Evolutionary conservation across 73 alveolate species (phyloP), one percentile per base, ranked within the genome.

Genomic region (Paramecium caudatum): DNA sequence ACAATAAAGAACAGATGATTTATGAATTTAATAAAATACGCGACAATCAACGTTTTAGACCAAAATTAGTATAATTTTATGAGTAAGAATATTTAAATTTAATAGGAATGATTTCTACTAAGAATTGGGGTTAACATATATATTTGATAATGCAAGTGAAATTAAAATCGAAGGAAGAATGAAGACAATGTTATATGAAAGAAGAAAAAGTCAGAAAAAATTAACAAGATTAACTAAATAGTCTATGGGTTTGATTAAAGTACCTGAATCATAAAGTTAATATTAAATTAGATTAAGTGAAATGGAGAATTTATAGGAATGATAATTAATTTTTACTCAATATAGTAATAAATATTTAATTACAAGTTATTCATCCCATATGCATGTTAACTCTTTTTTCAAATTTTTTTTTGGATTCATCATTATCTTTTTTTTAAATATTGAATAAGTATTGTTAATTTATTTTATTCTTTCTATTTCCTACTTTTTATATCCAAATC

Each of bases 401-500:
- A 39, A 74, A 74, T 9, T 45, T 74, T 36, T 5, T 74, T 25
- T 74, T 74, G 1, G 88, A 74, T 39, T 41, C 88, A 74, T 74
- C 88, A 16, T 7, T 9, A 16, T 5, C 19, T 4, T 17, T 74
- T 10, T 41, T 19, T 15, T 37, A 17, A 37, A 74, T 74, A 21
- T 17, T 3, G 19, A 74, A 74, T n/a, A 1, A 8, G n/a, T 74
- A 74, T 6, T 74, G 0, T 43, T 74, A 43, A 23, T 36, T 74
- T 34, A 74, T 74, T 25, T 39, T 74, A 45, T 74, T 74, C 19
- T 39, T 74, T 74, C 47, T 74, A 43, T 43, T 45, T 6, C 88
- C 88, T 15, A 74, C 65, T 21, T 74, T 74, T 45, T 74, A 45
- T 7, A 74, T 74, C 88, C 88, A 74, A 10, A 74, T 74, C n/a